Base-by-base conservation (phyloP, 768 basidiomycete genomes). In the Macrolepiota dolichaula region DNA sequence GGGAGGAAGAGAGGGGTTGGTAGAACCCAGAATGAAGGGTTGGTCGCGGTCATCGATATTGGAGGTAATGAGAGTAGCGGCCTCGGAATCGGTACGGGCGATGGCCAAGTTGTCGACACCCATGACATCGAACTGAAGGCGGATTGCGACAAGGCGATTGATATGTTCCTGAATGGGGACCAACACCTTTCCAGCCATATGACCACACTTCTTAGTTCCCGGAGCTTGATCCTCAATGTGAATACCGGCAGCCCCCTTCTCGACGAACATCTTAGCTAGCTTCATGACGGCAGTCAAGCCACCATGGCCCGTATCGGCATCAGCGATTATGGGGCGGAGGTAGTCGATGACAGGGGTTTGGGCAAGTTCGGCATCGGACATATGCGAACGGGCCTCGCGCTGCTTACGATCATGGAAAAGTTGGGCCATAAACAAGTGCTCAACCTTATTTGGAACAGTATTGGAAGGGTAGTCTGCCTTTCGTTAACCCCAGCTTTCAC, bases 381-480 rank as follows among this genome's bases (percentile, higher is more conserved):
- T 72, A 63, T 70, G 78, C 0, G 89, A 85, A 24, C 94, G 90
- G 6, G 79, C 84, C 71, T 94, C 91, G 57, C 86, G 88, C 73
- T 98, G 96, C 75, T 97, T 98, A 65, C 96, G 89, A 77, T 99
- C 97, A 73, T 99, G 97, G 87, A 98, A 98, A 46, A 98, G 87
- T 72, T 98, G 97, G 0, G 97, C 96, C 82, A 90, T 85, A 85
- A 98, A 98, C 56, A 98, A 82, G 65, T 98, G 97, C 73, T 98
- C 94, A 64, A 98, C 97, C 81, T 98, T 98, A 82, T 93, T 94
- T 1, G 97, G 97, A 0, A 98, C 96, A 22, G 97, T 98, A 80
- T 98, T 98, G 53, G 92, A 96, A 1, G 97, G 97, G 76, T 98
- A 98, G 74, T 98, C 96, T 94, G 57, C 17, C 61, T 0, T 46